Evolutionary conservation across 1,139 yeast species (phyloP), one percentile per base, ranked within the genome.

Genomic region (Diutina neorugosa): DNA sequence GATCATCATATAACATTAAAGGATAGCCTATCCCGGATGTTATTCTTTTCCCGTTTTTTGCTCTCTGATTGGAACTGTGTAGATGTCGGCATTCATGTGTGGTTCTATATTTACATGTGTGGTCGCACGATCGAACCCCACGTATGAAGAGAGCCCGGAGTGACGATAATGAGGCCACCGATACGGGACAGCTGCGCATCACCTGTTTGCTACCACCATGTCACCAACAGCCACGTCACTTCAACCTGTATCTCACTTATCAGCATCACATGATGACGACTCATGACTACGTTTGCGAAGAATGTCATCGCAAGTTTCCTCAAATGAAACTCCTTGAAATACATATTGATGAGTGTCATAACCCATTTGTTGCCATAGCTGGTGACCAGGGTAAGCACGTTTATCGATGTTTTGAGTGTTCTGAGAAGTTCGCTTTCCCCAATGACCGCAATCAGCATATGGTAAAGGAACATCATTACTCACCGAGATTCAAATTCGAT

Each of bases 301-400:
- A 65, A 51, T 81, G 86, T 60, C 59, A 61, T 14, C 65, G 62
- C 48, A 63, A 62, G 52, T 76, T 80, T 56, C 81, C 82, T 0
- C 66, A 68, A 14, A 63, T 68, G 18, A 58, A 55, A 27, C 58
- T 73, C 9, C 62, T 81, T 27, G 68, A 70, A 4, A 58, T 80
- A 19, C 86, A 81, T 59, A 69, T 79, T 4, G 70, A 71, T 40
- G 86, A 81, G 57, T 66, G 67, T 53, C 86, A 81, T 59, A 76
- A 79, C 59, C 80, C 83, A 2, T 70, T 80, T 51, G 60, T 65
- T n/a, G 61, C 59, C 23, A 65, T 72, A 2, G 59, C 61, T 48
- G 61, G 62, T 52, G 76, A 74, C 46, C 60, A 62, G 19, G 80
- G 79, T 0, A 71, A 66, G 11, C 67, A 66, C 37, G 68, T 70